These are phyloP conservation scores for Aspergillus ruber DNA, from an alignment of 2,329 filamentous ascomycete genomes.

Conservation along the genomic window DNA sequence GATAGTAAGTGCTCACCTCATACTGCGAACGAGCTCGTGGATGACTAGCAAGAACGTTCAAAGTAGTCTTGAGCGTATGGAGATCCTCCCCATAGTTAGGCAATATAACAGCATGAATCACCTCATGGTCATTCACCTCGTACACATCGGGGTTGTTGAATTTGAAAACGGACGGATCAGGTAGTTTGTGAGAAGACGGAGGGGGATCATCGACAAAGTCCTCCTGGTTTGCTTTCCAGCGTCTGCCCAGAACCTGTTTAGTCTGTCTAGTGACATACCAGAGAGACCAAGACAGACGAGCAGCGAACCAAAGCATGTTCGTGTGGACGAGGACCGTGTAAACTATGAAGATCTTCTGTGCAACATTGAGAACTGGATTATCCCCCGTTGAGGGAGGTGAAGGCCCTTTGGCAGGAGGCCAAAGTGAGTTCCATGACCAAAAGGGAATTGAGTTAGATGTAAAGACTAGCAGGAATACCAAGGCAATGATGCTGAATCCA, in stretches of 20 bases:
- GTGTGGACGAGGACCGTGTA: constrained; percentile 62
- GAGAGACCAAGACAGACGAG: constrained; percentile 43
- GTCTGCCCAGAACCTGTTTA: constrained; percentile 13
- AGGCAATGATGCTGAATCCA: constrained; percentile 22
- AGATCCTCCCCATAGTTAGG: constrained; percentile 70
- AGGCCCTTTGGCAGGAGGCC: constrained; percentile 4
- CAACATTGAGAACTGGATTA: constrained; percentile 10
- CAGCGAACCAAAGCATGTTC: constrained; percentile 55
- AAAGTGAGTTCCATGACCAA: constrained; percentile 11
- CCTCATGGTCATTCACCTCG: constrained; percentile 42
- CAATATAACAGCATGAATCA: constrained; percentile 62
- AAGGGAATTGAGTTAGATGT: constrained; percentile 13
- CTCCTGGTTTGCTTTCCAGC: not conserved
- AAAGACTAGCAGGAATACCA: constrained; percentile 15
- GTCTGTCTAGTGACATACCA: constrained; percentile 32
- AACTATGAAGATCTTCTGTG: constrained; percentile 49
- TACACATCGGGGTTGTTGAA: constrained; percentile 47
- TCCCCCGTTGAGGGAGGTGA: constrained; percentile 1
- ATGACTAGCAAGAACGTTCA: constrained; percentile 63
- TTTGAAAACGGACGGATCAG: constrained; percentile 8
- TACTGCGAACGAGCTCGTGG: constrained; percentile 58
- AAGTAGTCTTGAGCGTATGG: constrained; percentile 60
- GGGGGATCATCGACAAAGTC: constrained; percentile 8
- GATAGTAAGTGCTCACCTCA: no score
- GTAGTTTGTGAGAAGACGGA: constrained; percentile 4